These are phyloP conservation scores for Xylaria acuta DNA, from an alignment of 495 filamentous ascomycete genomes.

Conservation along the genomic window DNA sequence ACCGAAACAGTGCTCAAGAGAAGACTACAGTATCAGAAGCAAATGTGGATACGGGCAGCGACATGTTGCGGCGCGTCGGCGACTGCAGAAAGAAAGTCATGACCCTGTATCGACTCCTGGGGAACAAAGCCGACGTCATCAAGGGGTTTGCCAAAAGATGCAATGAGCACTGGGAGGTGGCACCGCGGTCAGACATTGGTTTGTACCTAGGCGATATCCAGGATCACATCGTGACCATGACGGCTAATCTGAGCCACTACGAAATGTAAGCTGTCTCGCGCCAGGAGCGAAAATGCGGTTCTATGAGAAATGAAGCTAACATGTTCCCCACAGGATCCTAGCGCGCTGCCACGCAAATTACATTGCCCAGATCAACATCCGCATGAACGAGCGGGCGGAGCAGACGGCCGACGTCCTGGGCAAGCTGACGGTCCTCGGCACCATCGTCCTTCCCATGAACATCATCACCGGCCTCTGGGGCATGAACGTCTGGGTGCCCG, in stretches of 20 bases:
- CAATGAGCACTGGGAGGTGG: constrained; percentile 97
- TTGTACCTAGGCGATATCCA: constrained; percentile 97
- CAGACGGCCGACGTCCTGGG: constrained; percentile 93
- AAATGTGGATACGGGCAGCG: constrained; percentile 65
- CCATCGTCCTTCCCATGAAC: constrained; percentile 97
- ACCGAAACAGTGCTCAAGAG: constrained; percentile 43
- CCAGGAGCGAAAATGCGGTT: neutral
- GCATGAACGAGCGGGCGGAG: constrained; percentile 97
- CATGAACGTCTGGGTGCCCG: constrained; percentile 97
- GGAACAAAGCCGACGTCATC: constrained; percentile 98
- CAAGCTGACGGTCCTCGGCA: constrained; percentile 93
- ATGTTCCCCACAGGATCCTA: constrained; percentile 67
- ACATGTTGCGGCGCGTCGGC: constrained; percentile 89
- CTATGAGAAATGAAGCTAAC: constrained; percentile 12
- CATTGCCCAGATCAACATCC: constrained; percentile 88
- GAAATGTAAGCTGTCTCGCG: constrained; percentile 72
- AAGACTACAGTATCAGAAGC: constrained; percentile 53
- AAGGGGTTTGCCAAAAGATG: constrained; percentile 99
- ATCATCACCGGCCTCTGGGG: constrained; percentile 98
- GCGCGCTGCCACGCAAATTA: constrained; percentile 95
- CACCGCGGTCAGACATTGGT: constrained; percentile 92
- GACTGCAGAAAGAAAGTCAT: constrained; percentile 97
- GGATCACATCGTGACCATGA: constrained; percentile 99
- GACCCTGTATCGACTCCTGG: constrained; percentile 87
- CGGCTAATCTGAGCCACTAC: constrained; percentile 89